Evolutionary conservation across 805 yeast species (phyloP).

Genomic region (Ogataea nonfermentans): DNA sequence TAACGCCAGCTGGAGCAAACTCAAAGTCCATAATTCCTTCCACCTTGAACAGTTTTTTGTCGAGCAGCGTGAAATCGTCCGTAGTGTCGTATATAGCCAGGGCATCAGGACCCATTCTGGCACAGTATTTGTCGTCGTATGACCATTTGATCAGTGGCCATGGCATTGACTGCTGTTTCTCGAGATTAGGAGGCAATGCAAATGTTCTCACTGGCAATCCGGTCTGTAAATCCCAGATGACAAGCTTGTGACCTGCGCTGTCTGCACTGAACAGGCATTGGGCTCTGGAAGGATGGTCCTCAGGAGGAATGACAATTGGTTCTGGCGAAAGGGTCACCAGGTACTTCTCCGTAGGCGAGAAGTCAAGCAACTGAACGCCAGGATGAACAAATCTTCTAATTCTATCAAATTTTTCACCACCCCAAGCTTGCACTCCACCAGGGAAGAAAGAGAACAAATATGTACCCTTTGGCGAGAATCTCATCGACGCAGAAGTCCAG

Average conservation of each 20-base stretch:
- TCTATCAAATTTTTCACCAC: constrained; percentile 76
- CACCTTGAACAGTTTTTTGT: constrained; percentile 79
- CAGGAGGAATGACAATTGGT: constrained; percentile 72
- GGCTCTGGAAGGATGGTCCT: constrained; percentile 59
- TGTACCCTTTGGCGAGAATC: constrained; percentile 92
- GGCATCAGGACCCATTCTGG: constrained; percentile 91
- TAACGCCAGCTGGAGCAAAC: constrained; percentile 89
- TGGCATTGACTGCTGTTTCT: constrained; percentile 63
- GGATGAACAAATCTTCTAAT: constrained; percentile 81
- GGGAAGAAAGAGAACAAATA: constrained; percentile 84
- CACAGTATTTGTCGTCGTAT: constrained; percentile 86
- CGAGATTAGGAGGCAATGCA: constrained; percentile 77
- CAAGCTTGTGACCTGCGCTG: constrained; percentile 89
- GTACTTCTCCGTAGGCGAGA: constrained; percentile 89
- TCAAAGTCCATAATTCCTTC: constrained; percentile 88
- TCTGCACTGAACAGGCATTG: constrained; percentile 80
- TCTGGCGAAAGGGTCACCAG: constrained; percentile 87
- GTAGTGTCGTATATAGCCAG: constrained; percentile 83
- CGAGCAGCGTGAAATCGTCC: constrained; percentile 71
- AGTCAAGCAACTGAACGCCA: constrained; percentile 83
- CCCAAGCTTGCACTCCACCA: constrained; percentile 96
- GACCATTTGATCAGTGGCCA: constrained; percentile 99
- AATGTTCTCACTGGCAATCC: constrained; percentile 86
- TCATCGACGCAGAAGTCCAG: constrained; percentile 85
- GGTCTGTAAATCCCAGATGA: constrained; percentile 86